Percentiles rank a stretch among this genome's conserved stretches.
phyloP scores from a whole-genome alignment of 257 asterid genomes.

The Plantago ovata region DNA sequence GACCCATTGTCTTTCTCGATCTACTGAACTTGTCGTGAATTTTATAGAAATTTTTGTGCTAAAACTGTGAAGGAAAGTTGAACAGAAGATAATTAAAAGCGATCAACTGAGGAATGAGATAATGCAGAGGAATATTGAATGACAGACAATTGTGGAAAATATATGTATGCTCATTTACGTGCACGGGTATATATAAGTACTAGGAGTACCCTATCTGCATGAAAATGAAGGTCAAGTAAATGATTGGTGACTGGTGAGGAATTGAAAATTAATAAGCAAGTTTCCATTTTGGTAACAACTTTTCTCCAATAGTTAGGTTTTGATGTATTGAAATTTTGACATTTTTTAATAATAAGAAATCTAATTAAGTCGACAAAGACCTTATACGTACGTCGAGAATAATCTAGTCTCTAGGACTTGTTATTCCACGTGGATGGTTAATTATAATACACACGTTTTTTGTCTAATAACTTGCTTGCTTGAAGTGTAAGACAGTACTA shows the following conservation, averaged over 20 bases:
- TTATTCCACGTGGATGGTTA: too few relatives aligned
- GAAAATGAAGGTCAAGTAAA: slow-evolving; percentile 13
- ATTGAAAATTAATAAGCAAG: not conserved
- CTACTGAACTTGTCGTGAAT: not conserved
- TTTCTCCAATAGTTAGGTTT: slow-evolving; percentile 27
- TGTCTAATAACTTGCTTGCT: too few relatives aligned
- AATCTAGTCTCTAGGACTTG: too few relatives aligned
- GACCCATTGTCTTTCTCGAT: slow-evolving; percentile 17
- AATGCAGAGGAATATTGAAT: too few relatives aligned
- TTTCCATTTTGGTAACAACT: slow-evolving; percentile 14
- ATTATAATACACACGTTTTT: too few relatives aligned
- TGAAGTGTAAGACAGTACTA: too few relatives aligned
- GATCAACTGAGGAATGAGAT: too few relatives aligned
- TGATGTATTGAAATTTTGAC: slow-evolving; percentile 15
- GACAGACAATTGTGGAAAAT: too few relatives aligned
- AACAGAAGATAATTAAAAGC: not conserved
- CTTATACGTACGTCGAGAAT: too few relatives aligned
- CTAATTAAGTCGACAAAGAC: slow-evolving; percentile 20
- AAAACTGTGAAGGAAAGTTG: not conserved
- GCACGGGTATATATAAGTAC: not conserved
- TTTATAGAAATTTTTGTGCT: not conserved
- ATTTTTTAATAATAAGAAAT: too few relatives aligned
- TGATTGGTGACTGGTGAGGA: slow-evolving; percentile 1
- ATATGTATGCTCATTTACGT: not conserved
- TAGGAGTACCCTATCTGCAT: slow-evolving; percentile 11